Evolutionary conservation across 2,329 filamentous ascomycete genomes (phyloP).

Genomic region (Aspergillus carbonarius): DNA sequence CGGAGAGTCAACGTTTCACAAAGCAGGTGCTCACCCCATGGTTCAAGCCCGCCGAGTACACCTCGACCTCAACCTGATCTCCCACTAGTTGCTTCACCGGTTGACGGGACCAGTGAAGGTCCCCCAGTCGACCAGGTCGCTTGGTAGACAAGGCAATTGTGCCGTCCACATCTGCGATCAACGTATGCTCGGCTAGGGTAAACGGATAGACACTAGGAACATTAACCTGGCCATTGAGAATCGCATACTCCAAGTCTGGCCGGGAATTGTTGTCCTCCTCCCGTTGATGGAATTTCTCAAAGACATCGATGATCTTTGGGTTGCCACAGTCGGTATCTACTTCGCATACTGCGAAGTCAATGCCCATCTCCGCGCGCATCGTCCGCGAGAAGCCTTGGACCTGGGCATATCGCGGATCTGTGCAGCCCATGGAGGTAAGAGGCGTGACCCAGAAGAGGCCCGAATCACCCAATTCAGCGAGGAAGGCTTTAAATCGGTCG

Average conservation of each 20-base stretch:
- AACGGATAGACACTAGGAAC: conserved; percentile 15
- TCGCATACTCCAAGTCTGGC: conserved; percentile 21
- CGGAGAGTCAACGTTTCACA: background rate
- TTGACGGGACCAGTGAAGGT: conserved; percentile 22
- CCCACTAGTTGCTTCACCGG: conserved; percentile 1
- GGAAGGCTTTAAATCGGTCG: background rate
- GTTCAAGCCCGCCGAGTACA: conserved; percentile 3
- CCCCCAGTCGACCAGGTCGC: conserved; percentile 20
- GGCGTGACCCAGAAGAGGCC: conserved; percentile 33
- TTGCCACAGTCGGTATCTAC: conserved; percentile 6
- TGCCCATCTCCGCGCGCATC: conserved; percentile 26
- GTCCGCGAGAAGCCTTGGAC: conserved; percentile 30
- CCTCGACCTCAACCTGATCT: conserved; percentile 25
- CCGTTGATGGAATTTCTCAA: conserved; percentile 14
- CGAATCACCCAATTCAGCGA: background rate
- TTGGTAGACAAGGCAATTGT: conserved; percentile 14
- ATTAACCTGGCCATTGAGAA: conserved; percentile 11
- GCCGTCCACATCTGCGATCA: background rate
- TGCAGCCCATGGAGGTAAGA: conserved; percentile 21
- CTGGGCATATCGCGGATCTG: conserved; percentile 30
- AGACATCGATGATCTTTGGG: conserved; percentile 13
- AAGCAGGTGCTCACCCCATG: background rate
- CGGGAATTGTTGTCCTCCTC: background rate
- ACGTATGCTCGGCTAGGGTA: background rate
- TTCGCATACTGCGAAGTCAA: conserved; percentile 29